These are phyloP conservation scores for Dryas integrifolia DNA, from an alignment of 331 rosid genomes.

Conservation along the genomic window DNA sequence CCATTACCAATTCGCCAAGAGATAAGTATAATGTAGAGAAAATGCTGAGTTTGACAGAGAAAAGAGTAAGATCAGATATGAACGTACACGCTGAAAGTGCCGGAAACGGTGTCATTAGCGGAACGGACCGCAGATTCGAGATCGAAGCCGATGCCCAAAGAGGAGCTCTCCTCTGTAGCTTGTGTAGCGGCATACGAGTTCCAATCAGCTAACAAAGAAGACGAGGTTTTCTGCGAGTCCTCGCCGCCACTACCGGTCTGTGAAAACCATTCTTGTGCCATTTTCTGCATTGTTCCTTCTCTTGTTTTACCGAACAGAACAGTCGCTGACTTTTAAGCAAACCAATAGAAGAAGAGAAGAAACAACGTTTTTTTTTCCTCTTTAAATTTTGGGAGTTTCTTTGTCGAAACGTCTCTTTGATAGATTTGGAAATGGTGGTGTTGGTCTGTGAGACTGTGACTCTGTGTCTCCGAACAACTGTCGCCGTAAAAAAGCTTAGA, in stretches of 20 bases:
- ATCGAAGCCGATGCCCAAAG: constrained; percentile 52
- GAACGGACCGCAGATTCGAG: constrained; percentile 88
- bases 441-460: neutral
- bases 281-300: constrained; percentile 55
- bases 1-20: constrained; percentile 10
- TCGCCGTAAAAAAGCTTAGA: neutral
- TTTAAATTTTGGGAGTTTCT: neutral
- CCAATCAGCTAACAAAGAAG: constrained; percentile 76
- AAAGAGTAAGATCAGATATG: constrained; percentile 3
- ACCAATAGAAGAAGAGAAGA: neutral
- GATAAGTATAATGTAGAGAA: neutral
- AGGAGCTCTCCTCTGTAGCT: constrained; percentile 44
- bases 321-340: neutral
- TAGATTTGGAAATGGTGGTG: neutral
- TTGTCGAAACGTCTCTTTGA: constrained; percentile 15
- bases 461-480: neutral
- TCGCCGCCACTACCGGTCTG: constrained; percentile 31
- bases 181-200: constrained; percentile 75
- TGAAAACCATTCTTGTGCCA: constrained; percentile 88
- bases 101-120: constrained; percentile 76
- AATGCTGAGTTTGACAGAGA: neutral
- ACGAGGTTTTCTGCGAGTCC: constrained; percentile 41
- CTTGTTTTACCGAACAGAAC: constrained; percentile 27
- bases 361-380: neutral
- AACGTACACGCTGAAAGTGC: constrained; percentile 79